Base-by-base conservation (phyloP, 2,329 filamentous ascomycete genomes). In the Aspergillus versicolor region DNA sequence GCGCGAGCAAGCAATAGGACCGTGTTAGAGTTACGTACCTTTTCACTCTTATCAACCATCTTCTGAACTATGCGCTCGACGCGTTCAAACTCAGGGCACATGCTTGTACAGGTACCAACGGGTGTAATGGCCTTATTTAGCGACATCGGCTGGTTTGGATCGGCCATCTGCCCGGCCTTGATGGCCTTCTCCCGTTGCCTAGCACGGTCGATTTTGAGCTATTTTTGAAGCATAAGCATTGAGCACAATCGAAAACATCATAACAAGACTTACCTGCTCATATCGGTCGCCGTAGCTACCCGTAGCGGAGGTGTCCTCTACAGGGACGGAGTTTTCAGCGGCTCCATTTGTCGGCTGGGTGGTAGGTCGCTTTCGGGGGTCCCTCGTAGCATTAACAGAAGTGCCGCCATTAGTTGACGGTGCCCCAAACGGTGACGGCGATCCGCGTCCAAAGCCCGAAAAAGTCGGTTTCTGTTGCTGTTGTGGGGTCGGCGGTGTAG, bases 11-110 rank as follows among this genome's bases (percentile, higher is more conserved):
- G 41, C 3, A 12, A 24, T 22, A 17, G 11, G 11, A 34, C 2
- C 19, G 38, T 12, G 38, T n/a, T 17, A 54, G 41, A 24, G 40
- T 41, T 22, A 45, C 53, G 46, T 72, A 85, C 83, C 75, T 80
- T 83, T 78, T 88, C 85, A 59, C 81, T 79, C 54, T 77, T 77
- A 71, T 84, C 84, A 24, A 86, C 81, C 71, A 86, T 84, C 50
- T 84, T 82, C 66, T 86, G 82, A 44, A 83, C 79, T 48, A 86
- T 84, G 40, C 85, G 79, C 62, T 86, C 81, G 43, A 86, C 80
- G 43, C 85, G 74, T 72, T 88, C 85, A 57, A 78, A 86, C 61
- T 87, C 83, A 2, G 85, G 82, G 66, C 85, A 88, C 84, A 88
- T 87, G 61, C 83, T 81, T 40, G 79, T 79, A 70, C 85, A 88